phyloP scores from a whole-genome alignment of 1,139 yeast species.

The Geotrichum aggregatum region DNA sequence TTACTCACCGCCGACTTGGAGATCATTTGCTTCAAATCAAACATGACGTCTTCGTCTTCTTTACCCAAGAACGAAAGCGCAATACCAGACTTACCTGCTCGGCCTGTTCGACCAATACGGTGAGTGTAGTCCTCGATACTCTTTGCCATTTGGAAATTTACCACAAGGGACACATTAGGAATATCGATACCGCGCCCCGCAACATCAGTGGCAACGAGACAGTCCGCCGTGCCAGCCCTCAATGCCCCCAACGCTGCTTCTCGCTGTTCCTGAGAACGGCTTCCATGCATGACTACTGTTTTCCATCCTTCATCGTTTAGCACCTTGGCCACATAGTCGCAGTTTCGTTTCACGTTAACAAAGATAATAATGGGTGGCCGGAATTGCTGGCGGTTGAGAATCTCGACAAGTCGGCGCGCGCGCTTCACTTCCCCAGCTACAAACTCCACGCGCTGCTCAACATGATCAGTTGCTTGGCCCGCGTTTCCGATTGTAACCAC shows the following conservation, averaged over 20 bases:
- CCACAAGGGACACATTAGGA: slow-evolving; percentile 74
- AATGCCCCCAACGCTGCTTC: slow-evolving; percentile 70
- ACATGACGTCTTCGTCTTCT: slow-evolving; percentile 52
- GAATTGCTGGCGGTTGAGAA: slow-evolving; percentile 39
- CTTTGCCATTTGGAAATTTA: slow-evolving; percentile 80
- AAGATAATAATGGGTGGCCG: slow-evolving; percentile 66
- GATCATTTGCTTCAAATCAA: slow-evolving; percentile 51
- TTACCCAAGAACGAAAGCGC: slow-evolving; percentile 66
- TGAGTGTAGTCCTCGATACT: slow-evolving; percentile 82
- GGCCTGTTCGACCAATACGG: slow-evolving; percentile 92
- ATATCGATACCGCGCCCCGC: slow-evolving; percentile 97
- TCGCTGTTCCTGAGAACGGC: slow-evolving; percentile 80
- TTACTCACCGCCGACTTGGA: slow-evolving; percentile 46
- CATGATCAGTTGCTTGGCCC: slow-evolving; percentile 58
- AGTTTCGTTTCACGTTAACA: slow-evolving; percentile 69
- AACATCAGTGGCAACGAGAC: slow-evolving; percentile 87
- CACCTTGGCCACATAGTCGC: slow-evolving; percentile 58
- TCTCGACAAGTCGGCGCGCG: slow-evolving; percentile 38
- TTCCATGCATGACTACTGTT: slow-evolving; percentile 74
- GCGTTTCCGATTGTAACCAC: slow-evolving; percentile 62
- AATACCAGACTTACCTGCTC: slow-evolving; percentile 80
- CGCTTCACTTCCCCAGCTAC: slow-evolving; percentile 41
- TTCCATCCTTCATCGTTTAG: slow-evolving; percentile 47
- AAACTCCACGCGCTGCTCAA: slow-evolving; percentile 64
- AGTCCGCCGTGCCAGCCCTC: slow-evolving; percentile 54